Conservation (phyloP, 257 asterid species). For the Solanum chiquidenum region DNA sequence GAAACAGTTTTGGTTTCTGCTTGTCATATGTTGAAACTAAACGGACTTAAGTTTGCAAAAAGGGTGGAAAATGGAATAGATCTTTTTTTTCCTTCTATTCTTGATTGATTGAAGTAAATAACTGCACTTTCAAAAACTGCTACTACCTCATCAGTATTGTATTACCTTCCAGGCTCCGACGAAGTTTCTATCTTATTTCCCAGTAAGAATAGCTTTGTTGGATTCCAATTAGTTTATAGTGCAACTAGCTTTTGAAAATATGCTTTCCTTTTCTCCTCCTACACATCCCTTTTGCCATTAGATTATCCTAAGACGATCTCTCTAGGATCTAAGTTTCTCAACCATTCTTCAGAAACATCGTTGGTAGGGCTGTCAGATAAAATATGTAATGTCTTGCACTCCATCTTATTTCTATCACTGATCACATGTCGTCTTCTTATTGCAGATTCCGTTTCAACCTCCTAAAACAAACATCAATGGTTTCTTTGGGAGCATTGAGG, state of each 20-base stretch:
- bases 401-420: not conserved
- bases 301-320: not conserved
- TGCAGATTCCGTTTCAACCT: slow-evolving; percentile 83
- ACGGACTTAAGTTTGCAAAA: not conserved
- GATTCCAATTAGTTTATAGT: not conserved
- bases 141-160: not conserved
- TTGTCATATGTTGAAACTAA: not conserved
- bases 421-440: not conserved
- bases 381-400: not conserved
- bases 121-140: not conserved
- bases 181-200: not conserved
- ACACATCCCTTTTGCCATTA: not conserved
- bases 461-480: slow-evolving; percentile 59
- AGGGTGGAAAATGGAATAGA: not conserved
- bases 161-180: not conserved
- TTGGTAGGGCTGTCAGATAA: not conserved
- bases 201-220: not conserved
- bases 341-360: not conserved
- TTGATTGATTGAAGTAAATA: not conserved
- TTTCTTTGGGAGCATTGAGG: slow-evolving; percentile 69
- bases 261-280: not conserved
- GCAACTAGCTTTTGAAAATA: not conserved
- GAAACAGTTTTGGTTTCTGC: not conserved
- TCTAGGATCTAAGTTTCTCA: not conserved
- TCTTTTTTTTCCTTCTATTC: not conserved